phyloP scores from a whole-genome alignment of 2,329 filamentous ascomycete genomes.

The Apiospora saccharicola region DNA sequence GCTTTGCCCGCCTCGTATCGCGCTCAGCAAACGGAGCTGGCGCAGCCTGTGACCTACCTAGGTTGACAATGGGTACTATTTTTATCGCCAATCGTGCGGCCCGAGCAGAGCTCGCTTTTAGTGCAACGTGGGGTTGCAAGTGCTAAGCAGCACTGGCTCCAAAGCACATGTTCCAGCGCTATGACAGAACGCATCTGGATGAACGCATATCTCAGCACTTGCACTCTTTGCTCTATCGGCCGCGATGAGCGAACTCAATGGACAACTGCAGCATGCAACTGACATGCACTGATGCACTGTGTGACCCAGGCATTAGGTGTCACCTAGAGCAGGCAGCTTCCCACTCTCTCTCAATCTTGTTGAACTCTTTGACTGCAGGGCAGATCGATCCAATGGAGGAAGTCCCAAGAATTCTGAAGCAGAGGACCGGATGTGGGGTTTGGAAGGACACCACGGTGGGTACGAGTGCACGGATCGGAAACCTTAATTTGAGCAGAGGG shows the following conservation, averaged over 20 bases:
- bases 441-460: background rate
- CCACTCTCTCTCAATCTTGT: background rate
- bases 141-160: background rate
- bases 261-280: background rate
- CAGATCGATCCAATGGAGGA: background rate
- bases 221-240: background rate
- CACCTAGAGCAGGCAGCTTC: background rate
- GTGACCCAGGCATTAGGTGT: background rate
- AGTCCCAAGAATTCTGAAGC: background rate
- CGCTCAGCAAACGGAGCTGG: background rate
- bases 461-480: background rate
- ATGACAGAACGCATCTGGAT: background rate
- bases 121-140: conserved; percentile 6
- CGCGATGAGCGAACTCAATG: background rate
- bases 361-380: background rate
- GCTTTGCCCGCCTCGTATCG: conserved; percentile 2
- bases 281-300: background rate
- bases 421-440: conserved; percentile 2
- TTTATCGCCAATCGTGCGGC: background rate
- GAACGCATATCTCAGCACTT: background rate
- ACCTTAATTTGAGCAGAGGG: background rate
- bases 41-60: too few species aligned
- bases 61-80: background rate
- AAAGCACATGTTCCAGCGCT: background rate
- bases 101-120: conserved; percentile 8